A percentile compares a stretch with the other conserved stretches of the same genome.
These are phyloP conservation scores for Saururus chinensis DNA, from an alignment of 164 flowering plant species.

Conservation along the genomic window DNA sequence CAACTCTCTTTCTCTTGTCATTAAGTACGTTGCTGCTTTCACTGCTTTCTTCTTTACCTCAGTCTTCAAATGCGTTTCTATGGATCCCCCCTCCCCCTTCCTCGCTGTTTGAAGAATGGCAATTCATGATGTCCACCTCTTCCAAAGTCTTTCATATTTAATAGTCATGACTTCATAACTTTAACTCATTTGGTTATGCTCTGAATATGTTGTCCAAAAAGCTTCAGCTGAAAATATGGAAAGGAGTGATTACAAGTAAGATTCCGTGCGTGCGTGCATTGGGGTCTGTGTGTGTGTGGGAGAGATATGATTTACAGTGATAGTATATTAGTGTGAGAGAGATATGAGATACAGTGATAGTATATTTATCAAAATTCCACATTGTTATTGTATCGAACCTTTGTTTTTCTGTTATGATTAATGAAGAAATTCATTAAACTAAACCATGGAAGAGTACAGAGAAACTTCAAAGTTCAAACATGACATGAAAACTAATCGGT, in stretches of 20 bases:
- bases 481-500: not conserved
- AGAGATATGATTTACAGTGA: no score
- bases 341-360: no score
- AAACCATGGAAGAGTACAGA: no score
- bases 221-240: not conserved
- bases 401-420: no score
- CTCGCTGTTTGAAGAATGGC: not conserved
- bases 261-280: not conserved
- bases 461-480: not conserved
- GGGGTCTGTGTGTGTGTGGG: no score
- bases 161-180: not conserved
- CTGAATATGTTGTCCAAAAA: not conserved
- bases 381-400: no score
- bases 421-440: no score
- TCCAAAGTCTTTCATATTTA: no score
- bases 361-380: no score
- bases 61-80: not conserved
- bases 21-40: not conserved
- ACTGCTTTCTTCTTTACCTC: conserved; percentile 6
- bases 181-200: not conserved
- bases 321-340: no score
- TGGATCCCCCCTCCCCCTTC: not conserved
- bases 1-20: not conserved
- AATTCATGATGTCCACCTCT: no score
- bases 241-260: not conserved